These are phyloP conservation scores for Thielaviopsis populi DNA, from an alignment of 2,329 filamentous ascomycete species.

Conservation along the genomic window DNA sequence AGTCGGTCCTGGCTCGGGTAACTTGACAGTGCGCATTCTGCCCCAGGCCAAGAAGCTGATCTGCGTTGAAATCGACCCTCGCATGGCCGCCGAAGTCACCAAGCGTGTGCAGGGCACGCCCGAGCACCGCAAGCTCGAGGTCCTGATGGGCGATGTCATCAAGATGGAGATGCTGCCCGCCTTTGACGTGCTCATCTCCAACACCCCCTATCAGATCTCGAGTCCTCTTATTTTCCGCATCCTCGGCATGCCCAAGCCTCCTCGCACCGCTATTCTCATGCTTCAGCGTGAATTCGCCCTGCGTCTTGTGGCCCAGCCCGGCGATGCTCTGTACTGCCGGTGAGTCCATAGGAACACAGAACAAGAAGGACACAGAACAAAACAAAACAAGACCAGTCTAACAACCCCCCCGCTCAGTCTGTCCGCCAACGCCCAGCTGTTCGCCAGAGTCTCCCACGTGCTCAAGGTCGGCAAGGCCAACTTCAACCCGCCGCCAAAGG, in stretches of 20 bases:
- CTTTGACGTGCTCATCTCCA: constrained; percentile 71
- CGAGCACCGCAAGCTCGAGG: constrained; percentile 67
- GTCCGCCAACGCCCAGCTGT: constrained; percentile 88
- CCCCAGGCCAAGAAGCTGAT: constrained; percentile 71
- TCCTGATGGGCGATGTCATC: constrained; percentile 79
- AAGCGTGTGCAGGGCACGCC: constrained; percentile 88
- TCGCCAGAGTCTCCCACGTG: constrained; percentile 48
- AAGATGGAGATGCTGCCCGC: constrained; percentile 63
- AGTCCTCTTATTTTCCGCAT: constrained; percentile 85
- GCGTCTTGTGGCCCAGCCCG: constrained; percentile 72
- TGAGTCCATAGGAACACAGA: background rate
- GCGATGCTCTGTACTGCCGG: constrained; percentile 76
- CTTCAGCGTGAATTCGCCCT: constrained; percentile 92
- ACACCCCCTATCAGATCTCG: constrained; percentile 63
- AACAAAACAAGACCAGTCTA: background rate
- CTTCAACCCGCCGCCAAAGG: constrained; percentile 85
- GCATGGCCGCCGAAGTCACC: constrained; percentile 91
- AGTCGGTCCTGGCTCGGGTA: constrained; percentile 80
- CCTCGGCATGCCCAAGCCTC: constrained; percentile 64
- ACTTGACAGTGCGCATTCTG: constrained; percentile 75
- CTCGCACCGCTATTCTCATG: constrained; percentile 79
- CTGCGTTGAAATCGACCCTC: constrained; percentile 82
- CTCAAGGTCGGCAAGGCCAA: constrained; percentile 96
- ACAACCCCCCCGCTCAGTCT: constrained; percentile 28
- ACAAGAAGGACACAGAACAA: background rate